Conservation (phyloP, 306 rosid genomes). For the Acacia melanoxylon region DNA sequence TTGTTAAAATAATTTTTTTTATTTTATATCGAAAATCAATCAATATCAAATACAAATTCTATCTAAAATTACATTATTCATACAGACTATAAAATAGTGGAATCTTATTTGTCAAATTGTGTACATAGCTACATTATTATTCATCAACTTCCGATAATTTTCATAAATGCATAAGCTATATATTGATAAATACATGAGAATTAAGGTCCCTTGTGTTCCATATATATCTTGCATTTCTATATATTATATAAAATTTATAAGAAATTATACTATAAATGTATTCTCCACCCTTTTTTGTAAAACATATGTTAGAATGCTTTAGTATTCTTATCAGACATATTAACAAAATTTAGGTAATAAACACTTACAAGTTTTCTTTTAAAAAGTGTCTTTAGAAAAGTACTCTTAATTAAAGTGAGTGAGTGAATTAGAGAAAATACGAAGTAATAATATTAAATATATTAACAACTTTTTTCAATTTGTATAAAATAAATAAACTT, state of each 20-base stretch:
- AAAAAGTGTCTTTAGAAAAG: neutral
- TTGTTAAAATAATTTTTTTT: neutral
- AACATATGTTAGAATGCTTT: neutral
- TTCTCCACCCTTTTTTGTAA: neutral
- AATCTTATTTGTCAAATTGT: too few species aligned
- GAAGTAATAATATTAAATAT: neutral
- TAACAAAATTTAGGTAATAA: neutral
- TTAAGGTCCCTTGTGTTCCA: too few species aligned
- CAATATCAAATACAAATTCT: too few species aligned
- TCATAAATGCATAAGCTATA: too few species aligned
- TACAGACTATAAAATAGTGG: too few species aligned
- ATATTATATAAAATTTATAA: too few species aligned
- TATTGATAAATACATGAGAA: too few species aligned
- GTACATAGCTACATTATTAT: too few species aligned
- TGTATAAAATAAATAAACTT: neutral
- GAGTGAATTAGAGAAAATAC: neutral
- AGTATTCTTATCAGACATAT: neutral
- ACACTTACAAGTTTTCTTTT: too few species aligned
- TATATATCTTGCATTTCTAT: too few species aligned
- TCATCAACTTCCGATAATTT: too few species aligned
- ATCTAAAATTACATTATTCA: too few species aligned
- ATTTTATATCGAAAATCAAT: neutral
- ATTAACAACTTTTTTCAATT: neutral
- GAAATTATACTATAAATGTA: neutral
- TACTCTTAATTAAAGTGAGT: neutral